Evolutionary conservation across 2,329 filamentous ascomycete species (phyloP).

Genomic region (Phyllosticta citribraziliensis): DNA sequence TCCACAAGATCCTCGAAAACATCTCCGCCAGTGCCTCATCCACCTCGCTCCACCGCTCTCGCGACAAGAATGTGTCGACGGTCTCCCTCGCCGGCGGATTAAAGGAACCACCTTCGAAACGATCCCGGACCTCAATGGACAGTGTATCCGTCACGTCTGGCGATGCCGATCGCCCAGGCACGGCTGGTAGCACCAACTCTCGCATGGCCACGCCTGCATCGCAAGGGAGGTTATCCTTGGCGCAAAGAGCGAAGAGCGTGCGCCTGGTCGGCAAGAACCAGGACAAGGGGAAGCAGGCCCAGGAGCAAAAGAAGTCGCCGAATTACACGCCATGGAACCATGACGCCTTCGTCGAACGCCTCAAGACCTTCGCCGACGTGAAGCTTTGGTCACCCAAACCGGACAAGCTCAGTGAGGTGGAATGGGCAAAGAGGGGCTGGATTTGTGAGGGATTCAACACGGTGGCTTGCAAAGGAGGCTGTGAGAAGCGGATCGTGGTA

Average conservation of each 20-base stretch:
- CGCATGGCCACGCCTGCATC: conserved; percentile 1
- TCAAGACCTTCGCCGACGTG: conserved; percentile 83
- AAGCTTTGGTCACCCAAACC: conserved; percentile 93
- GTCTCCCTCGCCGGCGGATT: conserved; percentile 18
- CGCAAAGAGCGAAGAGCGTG: conserved; percentile 15
- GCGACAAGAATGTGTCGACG: conserved; percentile 27
- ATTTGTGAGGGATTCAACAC: conserved; percentile 63
- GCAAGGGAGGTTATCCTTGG: conserved; percentile 9
- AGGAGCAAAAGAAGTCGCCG: conserved; percentile 35
- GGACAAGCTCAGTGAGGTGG: conserved; percentile 72
- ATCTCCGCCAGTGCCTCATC: conserved; percentile 43
- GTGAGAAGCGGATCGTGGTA: conserved; percentile 73
- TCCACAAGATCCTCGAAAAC: conserved; percentile 62
- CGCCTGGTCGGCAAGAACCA: conserved; percentile 18
- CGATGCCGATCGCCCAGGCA: neutral
- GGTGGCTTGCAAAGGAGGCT: conserved; percentile 71
- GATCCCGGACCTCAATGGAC: conserved; percentile 21
- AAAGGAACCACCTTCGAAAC: conserved; percentile 25
- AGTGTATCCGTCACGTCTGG: conserved; percentile 14
- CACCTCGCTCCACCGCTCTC: conserved; percentile 26
- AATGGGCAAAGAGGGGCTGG: conserved; percentile 94
- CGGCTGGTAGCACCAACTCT: conserved; percentile 2
- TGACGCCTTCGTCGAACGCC: conserved; percentile 65
- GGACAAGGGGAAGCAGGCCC: conserved; percentile 12
- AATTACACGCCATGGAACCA: conserved; percentile 84